Evolutionary conservation across 2,329 filamentous ascomycete species (phyloP).

Genomic region (Talaromyces verruculosus): DNA sequence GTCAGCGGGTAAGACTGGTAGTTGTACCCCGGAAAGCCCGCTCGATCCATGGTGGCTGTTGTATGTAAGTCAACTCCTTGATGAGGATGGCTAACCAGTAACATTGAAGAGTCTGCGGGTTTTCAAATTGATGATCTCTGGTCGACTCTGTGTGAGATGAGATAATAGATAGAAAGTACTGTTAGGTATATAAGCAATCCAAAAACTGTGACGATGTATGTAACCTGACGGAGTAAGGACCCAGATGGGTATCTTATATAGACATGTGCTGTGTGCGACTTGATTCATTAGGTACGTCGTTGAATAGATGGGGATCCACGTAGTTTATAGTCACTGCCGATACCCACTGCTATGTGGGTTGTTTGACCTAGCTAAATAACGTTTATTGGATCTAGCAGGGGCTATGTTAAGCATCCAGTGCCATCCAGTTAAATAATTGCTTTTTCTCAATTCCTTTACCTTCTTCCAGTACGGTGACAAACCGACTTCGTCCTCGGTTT

Average conservation of each 20-base stretch:
- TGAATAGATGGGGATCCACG: not conserved
- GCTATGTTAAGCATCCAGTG: not conserved
- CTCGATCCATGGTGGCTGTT: slow-evolving; percentile 15
- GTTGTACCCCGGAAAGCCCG: not conserved
- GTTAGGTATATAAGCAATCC: not conserved
- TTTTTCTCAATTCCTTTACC: not conserved
- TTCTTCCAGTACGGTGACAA: not conserved
- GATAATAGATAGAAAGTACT: not conserved
- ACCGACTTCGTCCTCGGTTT: not conserved
- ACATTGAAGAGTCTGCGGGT: not conserved
- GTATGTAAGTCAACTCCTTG: not conserved
- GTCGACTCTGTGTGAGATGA: not conserved
- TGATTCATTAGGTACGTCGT: not conserved
- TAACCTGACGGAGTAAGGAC: not conserved
- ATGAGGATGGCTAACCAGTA: not conserved
- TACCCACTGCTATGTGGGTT: not conserved
- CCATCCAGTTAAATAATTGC: not conserved
- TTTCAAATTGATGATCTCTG: not conserved
- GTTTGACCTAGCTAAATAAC: not conserved
- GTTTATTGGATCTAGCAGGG: not conserved
- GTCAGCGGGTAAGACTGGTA: slow-evolving; percentile 11
- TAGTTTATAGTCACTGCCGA: not conserved
- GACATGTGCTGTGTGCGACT: not conserved
- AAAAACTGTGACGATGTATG: not conserved
- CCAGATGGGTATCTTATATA: not conserved